Base-by-base conservation (phyloP, 2,329 filamentous ascomycete genomes). In the Monosporascus sp. region DNA sequence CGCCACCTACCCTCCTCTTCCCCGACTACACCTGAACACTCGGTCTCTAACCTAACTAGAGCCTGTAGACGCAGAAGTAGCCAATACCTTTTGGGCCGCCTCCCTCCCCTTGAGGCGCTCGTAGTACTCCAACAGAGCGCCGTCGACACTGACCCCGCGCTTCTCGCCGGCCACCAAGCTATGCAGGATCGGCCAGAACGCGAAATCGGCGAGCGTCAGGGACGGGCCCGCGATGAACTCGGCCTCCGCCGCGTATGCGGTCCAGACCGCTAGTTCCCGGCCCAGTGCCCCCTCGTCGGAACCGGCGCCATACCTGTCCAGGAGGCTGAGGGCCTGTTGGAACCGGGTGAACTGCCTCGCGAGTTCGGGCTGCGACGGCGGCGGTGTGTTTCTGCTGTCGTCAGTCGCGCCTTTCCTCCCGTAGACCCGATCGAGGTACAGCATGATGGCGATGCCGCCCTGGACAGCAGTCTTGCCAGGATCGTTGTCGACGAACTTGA, bases 391-490 rank as follows among this genome's bases (percentile, higher is more conserved):
- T 2, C 57, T 20, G 11, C 3, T 27, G 20, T 15, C 20, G 11
- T 25, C 43, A 11, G 22, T 9, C 20, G 7, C 62, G 39, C 60
- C 50, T 50, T 65, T 67, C n/a, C 61, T 58, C 2, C 74, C 74
- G 55, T 83, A 76, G 14, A 75, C 69, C 2, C 78, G 73, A 54
- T 88, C 80, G 1, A 89, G 72, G 54, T 89, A 86, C 9, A 81
- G 64, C 73, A 86, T 73, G 54, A 85, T 79, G 36, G 75, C 76
- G 2, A 77, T 50, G 41, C 79, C 74, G 5, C 82, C 81, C 7
- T 77, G 67, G 0, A 81, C 72, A 0, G 66, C 68, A 2, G 80
- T 76, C 54, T 73, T 74, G 24, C 58, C 67, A 0, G 64, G 60
- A 54, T 85, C 80, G 47, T 80, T 82, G 59, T 86, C 82, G 25